Conservation (phyloP, 129 eudicot genomes). For the Oenanthe sinensis region DNA sequence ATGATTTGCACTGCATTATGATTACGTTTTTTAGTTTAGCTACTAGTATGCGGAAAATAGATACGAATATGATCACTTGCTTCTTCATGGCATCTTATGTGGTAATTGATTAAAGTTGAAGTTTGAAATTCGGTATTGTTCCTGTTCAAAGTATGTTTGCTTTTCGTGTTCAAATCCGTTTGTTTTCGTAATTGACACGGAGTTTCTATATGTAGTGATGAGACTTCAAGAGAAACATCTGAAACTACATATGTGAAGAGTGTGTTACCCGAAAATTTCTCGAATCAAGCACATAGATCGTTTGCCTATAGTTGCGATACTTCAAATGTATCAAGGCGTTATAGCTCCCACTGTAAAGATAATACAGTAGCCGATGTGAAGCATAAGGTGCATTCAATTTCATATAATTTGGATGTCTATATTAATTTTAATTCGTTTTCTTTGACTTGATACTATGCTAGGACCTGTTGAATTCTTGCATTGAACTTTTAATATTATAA, state of each 20-base stretch:
- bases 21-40: neutral
- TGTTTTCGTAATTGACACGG: neutral
- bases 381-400: neutral
- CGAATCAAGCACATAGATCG: neutral
- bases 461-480: neutral
- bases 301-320: neutral
- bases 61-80: neutral
- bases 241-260: neutral
- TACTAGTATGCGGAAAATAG: neutral
- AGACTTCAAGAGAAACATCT: neutral
- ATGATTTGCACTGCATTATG: neutral
- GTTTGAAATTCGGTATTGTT: neutral
- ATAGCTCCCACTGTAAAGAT: neutral
- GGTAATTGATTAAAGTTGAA: neutral
- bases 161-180: too few species aligned
- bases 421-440: neutral
- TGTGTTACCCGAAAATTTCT: neutral
- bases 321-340: neutral
- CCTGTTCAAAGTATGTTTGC: neutral
- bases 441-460: neutral
- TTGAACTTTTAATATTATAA: neutral
- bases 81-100: neutral
- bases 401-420: neutral
- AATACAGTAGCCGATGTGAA: neutral
- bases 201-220: slow-evolving; percentile 5